Evolutionary conservation across 2,329 filamentous ascomycete genomes (phyloP), one percentile per base, ranked within the genome.

Genomic region (Nectriaceae sp.): DNA sequence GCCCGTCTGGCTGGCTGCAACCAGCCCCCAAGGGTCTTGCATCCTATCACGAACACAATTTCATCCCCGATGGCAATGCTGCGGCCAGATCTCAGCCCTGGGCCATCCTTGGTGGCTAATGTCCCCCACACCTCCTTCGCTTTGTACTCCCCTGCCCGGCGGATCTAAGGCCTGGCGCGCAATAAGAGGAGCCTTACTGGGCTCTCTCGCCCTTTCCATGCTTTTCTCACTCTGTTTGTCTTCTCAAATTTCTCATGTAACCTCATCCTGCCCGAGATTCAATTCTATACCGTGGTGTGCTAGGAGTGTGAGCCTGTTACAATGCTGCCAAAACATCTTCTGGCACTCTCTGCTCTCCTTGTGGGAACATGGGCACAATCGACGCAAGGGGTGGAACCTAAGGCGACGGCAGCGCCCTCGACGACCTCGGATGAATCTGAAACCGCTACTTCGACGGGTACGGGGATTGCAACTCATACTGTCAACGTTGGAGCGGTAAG

Each of bases 401-500:
- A 33, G 11, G 4, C 56, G 4, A 42, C 40, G 3, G 47, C 44
- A 13, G 44, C 40, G 15, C 42, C 55, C 4, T 50, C 58, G 21
- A 22, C 56, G 6, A 62, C 60, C 2, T 16, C 40, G 5, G 50
- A 49, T 10, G 47, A 55, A 19, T 29, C 50, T 31, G 49, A 50
- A 2, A 54, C 60, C 3, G 40, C 52, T 20, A 59, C 60, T 11
- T 41, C 59, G 15, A 46, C 54, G 2, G 37, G 49, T n/a, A 44
- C 43, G 19, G 58, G 48, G 24, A 39, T 46, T 5, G 52, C 52
- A 37, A 63, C 60, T 36, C 58, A 63, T 37, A 63, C 60, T 15
- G 44, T 63, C 19, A 57, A 52, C 40, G 60, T 63, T 26, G 60
- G 60, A 53, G 56, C 60, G 26, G 60, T 63, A 21, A 39, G 60